These are phyloP conservation scores for Candida odintsovae DNA, from an alignment of 805 yeast species.

Conservation along the genomic window DNA sequence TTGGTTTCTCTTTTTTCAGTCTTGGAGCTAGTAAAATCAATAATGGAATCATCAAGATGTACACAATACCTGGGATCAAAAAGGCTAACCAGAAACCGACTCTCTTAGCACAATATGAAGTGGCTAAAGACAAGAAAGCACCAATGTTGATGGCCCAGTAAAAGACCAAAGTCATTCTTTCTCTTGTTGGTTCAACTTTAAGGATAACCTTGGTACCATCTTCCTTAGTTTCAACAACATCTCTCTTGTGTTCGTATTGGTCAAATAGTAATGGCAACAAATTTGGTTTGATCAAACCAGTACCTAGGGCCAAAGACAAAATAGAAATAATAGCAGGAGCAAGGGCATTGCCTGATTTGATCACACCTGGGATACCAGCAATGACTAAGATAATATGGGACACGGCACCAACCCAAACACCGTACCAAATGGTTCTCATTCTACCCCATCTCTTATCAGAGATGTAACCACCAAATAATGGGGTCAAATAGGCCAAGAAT, in stretches of 20 bases:
- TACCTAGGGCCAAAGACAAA: constrained; percentile 59
- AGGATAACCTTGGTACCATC: constrained; percentile 61
- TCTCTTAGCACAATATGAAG: constrained; percentile 60
- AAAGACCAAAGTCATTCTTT: constrained; percentile 67
- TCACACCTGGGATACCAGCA: constrained; percentile 56
- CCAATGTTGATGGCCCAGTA: constrained; percentile 74
- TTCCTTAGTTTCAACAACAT: constrained; percentile 48
- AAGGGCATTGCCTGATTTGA: constrained; percentile 40
- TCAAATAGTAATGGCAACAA: constrained; percentile 65
- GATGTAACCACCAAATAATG: constrained; percentile 66
- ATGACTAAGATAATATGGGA: constrained; percentile 61
- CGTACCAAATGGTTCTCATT: constrained; percentile 56
- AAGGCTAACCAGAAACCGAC: constrained; percentile 72
- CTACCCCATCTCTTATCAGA: constrained; percentile 74
- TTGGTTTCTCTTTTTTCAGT: constrained; percentile 21
- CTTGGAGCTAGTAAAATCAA: constrained; percentile 28
- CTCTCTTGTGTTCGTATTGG: constrained; percentile 55
- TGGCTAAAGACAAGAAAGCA: constrained; percentile 65
- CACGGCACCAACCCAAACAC: constrained; percentile 48
- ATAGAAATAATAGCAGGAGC: constrained; percentile 48
- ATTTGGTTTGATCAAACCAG: constrained; percentile 76
- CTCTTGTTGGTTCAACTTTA: constrained; percentile 65
- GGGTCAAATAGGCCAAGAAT: constrained; percentile 77
- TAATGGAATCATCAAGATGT: constrained; percentile 42
- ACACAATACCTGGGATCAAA: constrained; percentile 58